Evolutionary conservation across 306 rosid genomes (phyloP).

Genomic region (Cicer arietinum): DNA sequence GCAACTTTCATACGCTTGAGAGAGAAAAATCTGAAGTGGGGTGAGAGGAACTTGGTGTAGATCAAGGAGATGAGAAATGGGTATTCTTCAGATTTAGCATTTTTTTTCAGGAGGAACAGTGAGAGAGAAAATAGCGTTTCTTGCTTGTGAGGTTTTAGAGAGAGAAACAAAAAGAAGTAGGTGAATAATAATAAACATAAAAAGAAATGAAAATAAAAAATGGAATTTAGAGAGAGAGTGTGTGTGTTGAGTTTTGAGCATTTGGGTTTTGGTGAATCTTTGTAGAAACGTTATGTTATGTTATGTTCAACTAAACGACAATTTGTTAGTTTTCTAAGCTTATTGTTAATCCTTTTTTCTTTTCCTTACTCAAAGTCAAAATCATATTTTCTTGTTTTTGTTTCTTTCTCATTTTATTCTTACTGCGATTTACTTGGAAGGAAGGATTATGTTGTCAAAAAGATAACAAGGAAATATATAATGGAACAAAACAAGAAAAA

Average conservation of each 20-base stretch:
- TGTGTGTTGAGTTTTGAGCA: slow-evolving; percentile 32
- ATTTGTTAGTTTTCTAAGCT: slow-evolving; percentile 36
- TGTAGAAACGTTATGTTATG: slow-evolving; percentile 49
- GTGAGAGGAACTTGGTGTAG: slow-evolving; percentile 13
- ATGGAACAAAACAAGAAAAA: neutral
- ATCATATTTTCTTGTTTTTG: neutral
- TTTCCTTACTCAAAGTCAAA: slow-evolving; percentile 25
- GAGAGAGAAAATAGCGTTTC: slow-evolving; percentile 43
- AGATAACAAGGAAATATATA: neutral
- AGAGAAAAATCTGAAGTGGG: slow-evolving; percentile 35
- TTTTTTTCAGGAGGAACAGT: slow-evolving; percentile 40
- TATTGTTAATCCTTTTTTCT: slow-evolving; percentile 25
- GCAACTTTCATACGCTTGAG: slow-evolving; percentile 25
- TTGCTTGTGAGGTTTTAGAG: slow-evolving; percentile 44
- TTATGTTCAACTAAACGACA: slow-evolving; percentile 39
- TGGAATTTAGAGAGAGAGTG: neutral
- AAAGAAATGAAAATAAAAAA: neutral
- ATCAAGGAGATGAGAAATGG: slow-evolving; percentile 56
- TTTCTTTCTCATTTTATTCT: neutral
- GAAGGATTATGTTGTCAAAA: neutral
- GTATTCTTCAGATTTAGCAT: slow-evolving; percentile 55
- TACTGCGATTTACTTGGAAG: slow-evolving; percentile 22
- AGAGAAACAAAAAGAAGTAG: slow-evolving; percentile 52
- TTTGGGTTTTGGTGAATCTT: slow-evolving; percentile 63
- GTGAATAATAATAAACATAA: slow-evolving; percentile 30